Conservation (phyloP, 1,139 yeast genomes). For the Taiozyma sp. region DNA sequence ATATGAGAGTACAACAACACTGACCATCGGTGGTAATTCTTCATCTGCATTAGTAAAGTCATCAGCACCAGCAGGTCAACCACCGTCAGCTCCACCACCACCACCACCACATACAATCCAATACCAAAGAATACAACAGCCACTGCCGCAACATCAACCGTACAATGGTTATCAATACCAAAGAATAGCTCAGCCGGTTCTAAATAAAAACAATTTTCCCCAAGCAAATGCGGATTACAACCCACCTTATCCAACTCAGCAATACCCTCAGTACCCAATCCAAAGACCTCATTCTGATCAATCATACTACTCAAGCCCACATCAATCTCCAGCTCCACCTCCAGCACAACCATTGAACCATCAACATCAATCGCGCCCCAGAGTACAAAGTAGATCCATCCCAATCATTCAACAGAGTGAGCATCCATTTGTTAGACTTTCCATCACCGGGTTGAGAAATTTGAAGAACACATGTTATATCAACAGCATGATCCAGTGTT, state of each 20-base stretch:
- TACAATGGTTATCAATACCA: not conserved
- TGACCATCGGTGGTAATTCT: not conserved
- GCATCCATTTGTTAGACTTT: slow-evolving; percentile 34
- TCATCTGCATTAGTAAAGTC: not conserved
- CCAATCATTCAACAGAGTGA: slow-evolving; percentile 37
- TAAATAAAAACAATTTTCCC: slow-evolving; percentile 8
- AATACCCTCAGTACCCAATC: slow-evolving; percentile 6
- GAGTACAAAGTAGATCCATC: slow-evolving; percentile 16
- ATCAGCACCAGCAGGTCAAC: too few relatives aligned
- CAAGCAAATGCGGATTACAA: slow-evolving; percentile 5
- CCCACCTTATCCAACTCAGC: slow-evolving; percentile 5
- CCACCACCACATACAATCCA: slow-evolving; percentile 16
- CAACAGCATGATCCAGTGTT: slow-evolving; percentile 62
- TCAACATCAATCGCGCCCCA: slow-evolving; percentile 19
- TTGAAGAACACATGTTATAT: slow-evolving; percentile 73
- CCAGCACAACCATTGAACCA: slow-evolving; percentile 1
- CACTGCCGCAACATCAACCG: not conserved
- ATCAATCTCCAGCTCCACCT: slow-evolving; percentile 8
- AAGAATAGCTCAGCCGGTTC: not conserved
- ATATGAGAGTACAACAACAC: not conserved
- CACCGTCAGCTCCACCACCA: slow-evolving; percentile 18
- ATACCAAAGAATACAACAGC: slow-evolving; percentile 19
- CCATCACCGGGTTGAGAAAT: slow-evolving; percentile 63
- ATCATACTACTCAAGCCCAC: slow-evolving; percentile 5
- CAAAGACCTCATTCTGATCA: slow-evolving; percentile 2